A percentile compares a stretch with the other conserved stretches of the same genome.
Evolutionary conservation across 2,329 filamentous ascomycete species (phyloP).

Genomic region (Pseudogymnoascus sp.): DNA sequence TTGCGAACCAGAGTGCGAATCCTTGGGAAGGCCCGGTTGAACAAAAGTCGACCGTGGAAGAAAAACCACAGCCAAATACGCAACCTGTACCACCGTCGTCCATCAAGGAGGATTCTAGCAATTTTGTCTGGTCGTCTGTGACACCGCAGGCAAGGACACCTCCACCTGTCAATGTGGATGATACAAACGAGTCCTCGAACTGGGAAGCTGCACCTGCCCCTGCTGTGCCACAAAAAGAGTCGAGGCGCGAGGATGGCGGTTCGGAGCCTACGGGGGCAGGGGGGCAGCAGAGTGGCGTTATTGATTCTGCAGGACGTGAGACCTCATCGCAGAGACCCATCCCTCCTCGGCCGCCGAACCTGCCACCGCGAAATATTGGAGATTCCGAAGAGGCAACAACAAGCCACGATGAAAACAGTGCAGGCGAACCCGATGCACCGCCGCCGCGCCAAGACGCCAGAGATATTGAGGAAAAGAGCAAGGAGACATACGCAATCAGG

Average conservation of each 20-base stretch:
- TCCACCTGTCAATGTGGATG: constrained; percentile 23
- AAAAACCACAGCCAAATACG: constrained; percentile 14
- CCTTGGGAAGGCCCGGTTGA: constrained; percentile 22
- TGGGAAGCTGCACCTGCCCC: constrained; percentile 15
- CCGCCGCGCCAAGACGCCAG: neutral
- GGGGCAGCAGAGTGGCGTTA: constrained; percentile 3
- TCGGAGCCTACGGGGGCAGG: neutral
- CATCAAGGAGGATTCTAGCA: constrained; percentile 21
- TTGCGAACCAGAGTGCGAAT: constrained; percentile 23
- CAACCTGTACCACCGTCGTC: constrained; percentile 15
- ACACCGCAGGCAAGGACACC: constrained; percentile 13
- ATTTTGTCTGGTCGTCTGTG: constrained; percentile 21
- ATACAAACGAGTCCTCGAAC: constrained; percentile 23
- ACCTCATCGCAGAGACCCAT: neutral
- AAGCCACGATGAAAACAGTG: constrained; percentile 20
- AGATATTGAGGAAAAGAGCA: constrained; percentile 15
- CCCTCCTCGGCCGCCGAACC: neutral
- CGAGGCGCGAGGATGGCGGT: neutral
- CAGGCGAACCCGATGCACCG: constrained; percentile 15
- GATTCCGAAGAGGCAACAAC: constrained; percentile 19
- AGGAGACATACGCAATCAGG: constrained; percentile 86
- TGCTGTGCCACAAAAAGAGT: neutral
- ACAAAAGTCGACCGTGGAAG: constrained; percentile 15
- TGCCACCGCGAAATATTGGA: constrained; percentile 13
- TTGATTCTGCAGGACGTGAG: neutral